Evolutionary conservation across 2,329 filamentous ascomycete genomes (phyloP), one percentile per base, ranked within the genome.

Genomic region (Claviceps monticola): DNA sequence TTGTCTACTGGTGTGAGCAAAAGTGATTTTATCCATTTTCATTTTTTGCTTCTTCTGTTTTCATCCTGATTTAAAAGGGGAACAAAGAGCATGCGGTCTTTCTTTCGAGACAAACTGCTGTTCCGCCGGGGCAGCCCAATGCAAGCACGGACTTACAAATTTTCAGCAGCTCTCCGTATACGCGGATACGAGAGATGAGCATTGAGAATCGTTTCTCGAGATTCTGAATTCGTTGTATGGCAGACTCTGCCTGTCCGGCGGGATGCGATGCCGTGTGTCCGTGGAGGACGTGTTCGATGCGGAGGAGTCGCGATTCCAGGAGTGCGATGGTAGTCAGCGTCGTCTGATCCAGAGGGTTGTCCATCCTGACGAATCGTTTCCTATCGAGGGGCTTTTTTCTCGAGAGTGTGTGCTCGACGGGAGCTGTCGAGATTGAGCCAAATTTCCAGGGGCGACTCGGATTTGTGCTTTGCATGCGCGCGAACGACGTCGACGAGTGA

Each of bases 101-200:
- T 43, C 26, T 29, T 3, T 29, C 26, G 26, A 29, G 26, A 4
- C 26, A 29, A 3, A 29, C 2, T 29, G 26, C 11, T 11, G 29
- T 34, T 34, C 9, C 29, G 29, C 29, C 3, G 9, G 29, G 29
- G 29, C 9, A 34, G 29, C 29, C 1, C 29, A 34, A 9, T 11
- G 29, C 29, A 6, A 48, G 37, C 1, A 41, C 26, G 5, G 61
- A 34, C 76, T 21, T 71, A 82, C 79, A 80, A 26, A 82, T 78
- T 59, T 75, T 76, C 39, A 83, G 68, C 6, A 83, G 69, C 57
- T 82, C 78, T 29, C 70, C 72, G 56, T 82, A 82, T 51, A 79
- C 76, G 48, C 76, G 74, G 37, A 77, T 66, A 50, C 70, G 69
- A 34, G 74, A 73, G 5, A 76, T 57, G 6, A 82, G 67, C 36